phyloP scores from a whole-genome alignment of 2,329 filamentous ascomycete genomes.

The Hymenoscyphus linearis region DNA sequence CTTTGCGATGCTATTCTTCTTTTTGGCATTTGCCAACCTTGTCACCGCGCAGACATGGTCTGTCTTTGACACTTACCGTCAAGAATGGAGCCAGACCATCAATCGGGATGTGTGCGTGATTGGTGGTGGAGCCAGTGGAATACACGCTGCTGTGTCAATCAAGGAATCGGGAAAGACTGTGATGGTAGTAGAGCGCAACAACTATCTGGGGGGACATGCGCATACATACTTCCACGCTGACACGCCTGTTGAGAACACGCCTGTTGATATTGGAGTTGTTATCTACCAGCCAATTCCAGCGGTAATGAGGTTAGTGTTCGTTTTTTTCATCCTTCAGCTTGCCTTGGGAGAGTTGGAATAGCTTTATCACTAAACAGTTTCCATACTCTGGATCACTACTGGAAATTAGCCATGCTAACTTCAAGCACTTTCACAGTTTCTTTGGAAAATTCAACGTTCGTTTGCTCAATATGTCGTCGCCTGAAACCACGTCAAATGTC shows the following conservation, averaged over 20 bases:
- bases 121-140: not conserved
- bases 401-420: too few relatives aligned
- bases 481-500: not conserved
- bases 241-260: not conserved
- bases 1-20: not conserved
- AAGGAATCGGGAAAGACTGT: slow-evolving; percentile 1
- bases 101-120: not conserved
- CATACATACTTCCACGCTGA: not conserved
- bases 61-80: not conserved
- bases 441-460: not conserved
- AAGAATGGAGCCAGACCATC: not conserved
- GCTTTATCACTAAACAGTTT: too few relatives aligned
- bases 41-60: not conserved
- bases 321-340: too few relatives aligned
- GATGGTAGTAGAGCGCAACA: slow-evolving; percentile 2
- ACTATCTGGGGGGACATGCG: not conserved
- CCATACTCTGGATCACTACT: too few relatives aligned
- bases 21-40: not conserved
- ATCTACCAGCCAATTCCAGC: not conserved
- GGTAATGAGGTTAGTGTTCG: not conserved
- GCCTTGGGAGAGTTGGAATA: too few relatives aligned
- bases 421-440: not conserved
- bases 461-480: not conserved
- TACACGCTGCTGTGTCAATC: not conserved
- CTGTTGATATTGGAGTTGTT: not conserved